Conservation (phyloP, 2,329 filamentous ascomycete species). For the Curvularia eragrostidis region DNA sequence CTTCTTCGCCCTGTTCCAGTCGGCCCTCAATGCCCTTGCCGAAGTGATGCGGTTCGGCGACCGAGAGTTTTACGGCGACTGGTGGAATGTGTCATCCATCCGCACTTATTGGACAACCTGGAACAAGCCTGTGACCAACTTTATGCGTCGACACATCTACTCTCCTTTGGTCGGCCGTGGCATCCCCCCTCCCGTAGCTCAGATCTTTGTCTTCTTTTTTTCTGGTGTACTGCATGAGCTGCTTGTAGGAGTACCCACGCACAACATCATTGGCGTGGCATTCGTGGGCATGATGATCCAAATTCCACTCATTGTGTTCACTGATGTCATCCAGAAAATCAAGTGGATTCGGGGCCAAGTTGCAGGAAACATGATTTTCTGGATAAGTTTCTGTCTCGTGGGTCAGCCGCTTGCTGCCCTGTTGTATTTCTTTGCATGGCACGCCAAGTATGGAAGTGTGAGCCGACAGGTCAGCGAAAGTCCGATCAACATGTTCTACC, state of each 20-base stretch:
- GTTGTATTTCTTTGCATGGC: slow-evolving; percentile 98
- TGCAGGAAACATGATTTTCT: slow-evolving; percentile 92
- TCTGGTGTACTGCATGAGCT: slow-evolving; percentile 91
- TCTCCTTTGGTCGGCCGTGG: slow-evolving; percentile 85
- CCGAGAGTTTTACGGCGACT: slow-evolving; percentile 93
- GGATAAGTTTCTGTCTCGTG: slow-evolving; percentile 94
- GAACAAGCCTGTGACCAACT: slow-evolving; percentile 97
- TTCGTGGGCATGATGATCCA: slow-evolving; percentile 95
- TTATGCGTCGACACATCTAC: slow-evolving; percentile 95
- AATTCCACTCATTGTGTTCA: slow-evolving; percentile 83
- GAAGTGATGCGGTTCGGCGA: slow-evolving; percentile 92
- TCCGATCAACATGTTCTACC: slow-evolving; percentile 29
- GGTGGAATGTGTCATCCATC: slow-evolving; percentile 87
- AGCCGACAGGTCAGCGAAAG: slow-evolving; percentile 51
- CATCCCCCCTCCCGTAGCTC: slow-evolving; percentile 73
- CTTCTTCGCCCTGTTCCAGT: slow-evolving; percentile 97
- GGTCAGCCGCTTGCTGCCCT: slow-evolving; percentile 92
- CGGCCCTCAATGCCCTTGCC: slow-evolving; percentile 86
- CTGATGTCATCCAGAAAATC: slow-evolving; percentile 79
- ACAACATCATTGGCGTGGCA: slow-evolving; percentile 90
- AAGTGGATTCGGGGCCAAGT: slow-evolving; percentile 76
- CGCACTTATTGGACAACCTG: slow-evolving; percentile 93
- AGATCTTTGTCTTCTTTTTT: slow-evolving; percentile 82
- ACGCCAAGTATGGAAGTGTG: slow-evolving; percentile 92
- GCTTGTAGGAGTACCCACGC: slow-evolving; percentile 90